Conservation (phyloP, 495 filamentous ascomycete species). For the Penicillium manginii region DNA sequence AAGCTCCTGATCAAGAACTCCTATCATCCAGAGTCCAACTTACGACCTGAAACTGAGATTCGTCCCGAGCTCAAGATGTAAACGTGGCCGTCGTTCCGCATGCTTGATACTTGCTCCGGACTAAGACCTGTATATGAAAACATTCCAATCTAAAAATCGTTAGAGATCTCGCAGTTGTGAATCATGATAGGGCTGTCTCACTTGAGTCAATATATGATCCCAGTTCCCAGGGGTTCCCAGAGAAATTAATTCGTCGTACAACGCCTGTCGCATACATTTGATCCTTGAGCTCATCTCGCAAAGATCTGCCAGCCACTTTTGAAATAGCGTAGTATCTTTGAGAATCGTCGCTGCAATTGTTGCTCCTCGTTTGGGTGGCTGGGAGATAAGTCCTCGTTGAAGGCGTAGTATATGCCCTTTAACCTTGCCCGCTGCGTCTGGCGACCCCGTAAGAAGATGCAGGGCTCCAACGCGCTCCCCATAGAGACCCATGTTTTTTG, state of each 20-base stretch:
- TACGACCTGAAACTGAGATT: slow-evolving; percentile 10
- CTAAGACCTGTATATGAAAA: slow-evolving; percentile 9
- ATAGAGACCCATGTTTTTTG: slow-evolving; percentile 8
- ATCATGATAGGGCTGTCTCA: background rate
- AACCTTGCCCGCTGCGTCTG: slow-evolving; percentile 6
- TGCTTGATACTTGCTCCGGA: background rate
- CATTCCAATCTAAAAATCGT: slow-evolving; percentile 6
- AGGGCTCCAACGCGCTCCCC: slow-evolving; percentile 9
- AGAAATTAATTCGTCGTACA: slow-evolving; percentile 4
- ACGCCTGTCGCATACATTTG: slow-evolving; percentile 4
- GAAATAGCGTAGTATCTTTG: background rate
- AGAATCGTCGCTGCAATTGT: background rate
- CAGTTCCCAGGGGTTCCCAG: slow-evolving; percentile 12
- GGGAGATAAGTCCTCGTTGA: slow-evolving; percentile 10
- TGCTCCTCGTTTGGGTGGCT: slow-evolving; percentile 8
- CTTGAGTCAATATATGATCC: slow-evolving; percentile 9
- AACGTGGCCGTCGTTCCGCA: slow-evolving; percentile 4
- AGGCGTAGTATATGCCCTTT: slow-evolving; percentile 5
- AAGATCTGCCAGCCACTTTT: slow-evolving; percentile 4
- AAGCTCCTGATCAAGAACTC: background rate
- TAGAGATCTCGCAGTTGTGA: background rate
- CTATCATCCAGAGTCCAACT: background rate
- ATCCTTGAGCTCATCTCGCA: slow-evolving; percentile 10
- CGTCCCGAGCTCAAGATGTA: slow-evolving; percentile 13
- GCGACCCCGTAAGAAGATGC: slow-evolving; percentile 6